These are phyloP conservation scores for Picea sitchensis DNA, from an alignment of 75 land plant species.

Conservation along the genomic window DNA sequence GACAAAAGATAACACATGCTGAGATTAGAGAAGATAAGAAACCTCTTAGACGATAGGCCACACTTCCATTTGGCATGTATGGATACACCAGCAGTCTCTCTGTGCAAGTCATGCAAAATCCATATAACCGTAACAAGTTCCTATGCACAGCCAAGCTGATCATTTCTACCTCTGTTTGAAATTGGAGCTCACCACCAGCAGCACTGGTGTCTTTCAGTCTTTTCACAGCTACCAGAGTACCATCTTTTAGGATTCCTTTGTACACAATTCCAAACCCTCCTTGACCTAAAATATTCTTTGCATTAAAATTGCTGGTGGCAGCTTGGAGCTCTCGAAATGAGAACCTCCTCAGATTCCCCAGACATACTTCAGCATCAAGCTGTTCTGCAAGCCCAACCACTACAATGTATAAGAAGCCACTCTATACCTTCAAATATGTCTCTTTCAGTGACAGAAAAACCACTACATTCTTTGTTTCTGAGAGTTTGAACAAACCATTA, in stretches of 20 bases:
- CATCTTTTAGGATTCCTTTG: conserved; percentile 47
- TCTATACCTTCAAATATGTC: no score
- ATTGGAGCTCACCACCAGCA: conserved; percentile 56
- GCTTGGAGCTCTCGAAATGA: conserved; percentile 56
- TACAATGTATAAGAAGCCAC: no score
- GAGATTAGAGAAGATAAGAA: background rate
- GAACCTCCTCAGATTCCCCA: conserved; percentile 61
- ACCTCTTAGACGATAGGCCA: conserved; percentile 69
- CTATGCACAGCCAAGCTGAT: conserved; percentile 73
- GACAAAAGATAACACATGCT: background rate
- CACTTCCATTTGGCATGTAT: conserved; percentile 76
- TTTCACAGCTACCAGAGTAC: conserved; percentile 57
- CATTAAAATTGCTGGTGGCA: conserved; percentile 48
- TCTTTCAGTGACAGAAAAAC: no score
- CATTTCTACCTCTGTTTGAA: conserved; percentile 74
- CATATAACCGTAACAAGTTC: conserved; percentile 54
- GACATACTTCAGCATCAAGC: conserved; percentile 21
- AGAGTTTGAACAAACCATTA: conserved; percentile 6
- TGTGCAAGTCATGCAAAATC: conserved; percentile 57
- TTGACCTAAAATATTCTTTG: conserved; percentile 47
- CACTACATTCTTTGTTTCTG: background rate
- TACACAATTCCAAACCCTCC: conserved; percentile 64
- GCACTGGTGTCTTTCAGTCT: conserved; percentile 51
- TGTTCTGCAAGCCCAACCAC: no score
- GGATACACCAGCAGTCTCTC: conserved; percentile 75